These are phyloP conservation scores for Barnettozyma siamensis DNA, from an alignment of 805 yeast species.

Conservation along the genomic window DNA sequence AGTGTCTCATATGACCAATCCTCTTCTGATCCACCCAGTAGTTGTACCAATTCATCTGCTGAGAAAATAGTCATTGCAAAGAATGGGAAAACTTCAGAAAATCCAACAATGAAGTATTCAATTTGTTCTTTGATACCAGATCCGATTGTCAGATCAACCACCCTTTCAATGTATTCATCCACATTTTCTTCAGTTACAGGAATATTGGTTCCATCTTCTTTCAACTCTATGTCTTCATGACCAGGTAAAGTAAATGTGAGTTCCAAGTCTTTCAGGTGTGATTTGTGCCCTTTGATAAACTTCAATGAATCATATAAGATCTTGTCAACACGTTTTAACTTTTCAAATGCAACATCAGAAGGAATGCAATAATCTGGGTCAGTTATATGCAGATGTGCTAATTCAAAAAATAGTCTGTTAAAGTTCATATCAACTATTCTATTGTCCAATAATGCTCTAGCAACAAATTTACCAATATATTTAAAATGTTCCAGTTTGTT, in stretches of 20 bases:
- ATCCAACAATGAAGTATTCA: slow-evolving; percentile 69
- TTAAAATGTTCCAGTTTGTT: slow-evolving; percentile 49
- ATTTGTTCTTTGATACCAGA: slow-evolving; percentile 63
- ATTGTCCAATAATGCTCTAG: slow-evolving; percentile 82
- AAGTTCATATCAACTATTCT: slow-evolving; percentile 80
- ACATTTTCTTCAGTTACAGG: slow-evolving; percentile 49
- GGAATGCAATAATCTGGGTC: slow-evolving; percentile 8
- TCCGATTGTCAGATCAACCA: slow-evolving; percentile 54
- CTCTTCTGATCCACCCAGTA: slow-evolving; percentile 77
- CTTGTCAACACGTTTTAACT: slow-evolving; percentile 48
- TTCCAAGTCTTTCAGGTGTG: slow-evolving; percentile 44
- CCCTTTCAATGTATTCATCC: slow-evolving; percentile 47
- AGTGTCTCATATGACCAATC: slow-evolving; percentile 78
- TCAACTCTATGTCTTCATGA: slow-evolving; percentile 50
- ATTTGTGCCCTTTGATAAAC: slow-evolving; percentile 41
- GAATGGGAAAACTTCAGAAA: slow-evolving; percentile 77
- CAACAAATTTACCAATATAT: slow-evolving; percentile 75
- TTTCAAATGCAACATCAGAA: slow-evolving; percentile 11
- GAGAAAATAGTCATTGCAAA: slow-evolving; percentile 65
- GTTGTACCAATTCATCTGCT: slow-evolving; percentile 61
- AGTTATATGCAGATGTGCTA: slow-evolving; percentile 38
- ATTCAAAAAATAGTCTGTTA: slow-evolving; percentile 61
- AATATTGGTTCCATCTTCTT: slow-evolving; percentile 47
- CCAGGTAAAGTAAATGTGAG: slow-evolving; percentile 79
- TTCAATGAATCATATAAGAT: slow-evolving; percentile 52